These are phyloP conservation scores for Skeletonema tropicum DNA, from an alignment of 108 stramenopile species.

Conservation along the genomic window DNA sequence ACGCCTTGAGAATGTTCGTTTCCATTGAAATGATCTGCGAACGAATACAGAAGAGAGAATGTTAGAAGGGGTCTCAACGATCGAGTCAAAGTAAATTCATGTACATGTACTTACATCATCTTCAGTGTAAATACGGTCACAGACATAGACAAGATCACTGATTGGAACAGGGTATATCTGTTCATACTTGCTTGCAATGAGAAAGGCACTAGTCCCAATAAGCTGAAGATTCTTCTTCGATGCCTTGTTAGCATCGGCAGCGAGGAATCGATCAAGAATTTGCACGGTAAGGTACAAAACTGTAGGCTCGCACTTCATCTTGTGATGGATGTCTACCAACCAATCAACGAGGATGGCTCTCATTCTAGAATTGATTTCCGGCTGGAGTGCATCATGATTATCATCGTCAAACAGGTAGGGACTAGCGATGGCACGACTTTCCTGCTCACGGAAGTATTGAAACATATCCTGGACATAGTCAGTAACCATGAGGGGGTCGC, in stretches of 20 bases:
- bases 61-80: not conserved
- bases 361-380: conserved; percentile 83
- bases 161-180: conserved; percentile 90
- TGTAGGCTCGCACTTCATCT: conserved; percentile 83
- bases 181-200: conserved; percentile 93
- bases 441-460: conserved; percentile 67
- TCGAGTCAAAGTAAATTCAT: not conserved
- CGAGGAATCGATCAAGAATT: conserved; percentile 86
- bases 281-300: conserved; percentile 89
- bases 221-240: conserved; percentile 82
- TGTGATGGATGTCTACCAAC: conserved; percentile 91
- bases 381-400: conserved; percentile 42
- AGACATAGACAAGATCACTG: conserved; percentile 82
- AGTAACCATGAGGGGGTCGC: conserved; percentile 71
- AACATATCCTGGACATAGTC: conserved; percentile 90
- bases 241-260: conserved; percentile 45
- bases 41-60: not conserved
- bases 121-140: conserved; percentile 73
- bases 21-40: conserved; percentile 89
- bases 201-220: conserved; percentile 81
- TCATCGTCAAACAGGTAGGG: conserved; percentile 64
- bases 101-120: conserved; percentile 11
- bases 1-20: conserved; percentile 72
- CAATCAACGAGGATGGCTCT: conserved; percentile 92
- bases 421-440: conserved; percentile 47